Evolutionary conservation across 2,329 filamentous ascomycete species (phyloP).

Genomic region (Ophiostoma pallidulum): DNA sequence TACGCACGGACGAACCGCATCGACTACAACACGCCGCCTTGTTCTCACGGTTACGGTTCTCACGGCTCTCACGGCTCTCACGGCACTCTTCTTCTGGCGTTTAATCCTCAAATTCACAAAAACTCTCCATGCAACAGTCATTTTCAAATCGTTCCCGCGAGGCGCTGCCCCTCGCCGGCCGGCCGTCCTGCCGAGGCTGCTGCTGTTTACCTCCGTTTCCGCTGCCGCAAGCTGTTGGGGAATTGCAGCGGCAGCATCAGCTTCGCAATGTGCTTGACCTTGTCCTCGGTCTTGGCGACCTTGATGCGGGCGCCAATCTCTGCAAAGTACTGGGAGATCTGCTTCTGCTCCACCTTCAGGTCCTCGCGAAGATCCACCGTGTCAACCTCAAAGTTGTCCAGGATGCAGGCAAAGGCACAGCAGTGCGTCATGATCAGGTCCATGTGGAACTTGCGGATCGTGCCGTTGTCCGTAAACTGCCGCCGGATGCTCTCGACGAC

Average conservation of each 20-base stretch:
- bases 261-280: conserved; percentile 49
- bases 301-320: conserved; percentile 66
- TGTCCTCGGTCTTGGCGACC: conserved; percentile 50
- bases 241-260: conserved; percentile 74
- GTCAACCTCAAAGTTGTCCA: conserved; percentile 66
- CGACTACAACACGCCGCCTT: no score
- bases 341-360: conserved; percentile 59
- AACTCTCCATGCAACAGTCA: no score
- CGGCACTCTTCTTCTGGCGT: no score
- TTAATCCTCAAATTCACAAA: no score
- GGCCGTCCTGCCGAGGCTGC: no score
- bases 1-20: no score
- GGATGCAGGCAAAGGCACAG: conserved; percentile 58
- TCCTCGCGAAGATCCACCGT: conserved; percentile 62
- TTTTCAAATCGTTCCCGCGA: no score
- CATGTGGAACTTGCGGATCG: conserved; percentile 61
- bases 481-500: conserved; percentile 58
- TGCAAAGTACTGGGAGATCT: conserved; percentile 61
- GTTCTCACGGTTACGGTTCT: no score
- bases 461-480: conserved; percentile 55
- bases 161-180: no score
- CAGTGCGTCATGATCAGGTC: conserved; percentile 67
- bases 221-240: conserved; percentile 46
- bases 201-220: conserved; percentile 9
- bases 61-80: no score